Evolutionary conservation across 192 early-diverging fungal genomes (phyloP).

Genomic region (Coemansia furcata): DNA sequence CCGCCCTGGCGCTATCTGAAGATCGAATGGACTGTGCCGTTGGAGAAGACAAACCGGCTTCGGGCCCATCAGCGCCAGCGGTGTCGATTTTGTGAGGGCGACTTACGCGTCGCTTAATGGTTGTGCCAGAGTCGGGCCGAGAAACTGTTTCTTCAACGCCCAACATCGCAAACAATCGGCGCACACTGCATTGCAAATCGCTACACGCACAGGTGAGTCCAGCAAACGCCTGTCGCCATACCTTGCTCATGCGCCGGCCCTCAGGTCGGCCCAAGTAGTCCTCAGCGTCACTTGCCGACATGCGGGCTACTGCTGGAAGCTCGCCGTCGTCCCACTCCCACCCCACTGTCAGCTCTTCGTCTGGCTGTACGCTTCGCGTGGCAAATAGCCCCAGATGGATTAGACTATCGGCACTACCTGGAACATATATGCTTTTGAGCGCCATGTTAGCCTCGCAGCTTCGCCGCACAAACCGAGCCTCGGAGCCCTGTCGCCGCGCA

Average conservation of each 20-base stretch:
- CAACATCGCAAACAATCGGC: constrained; percentile 43
- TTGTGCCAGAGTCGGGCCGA: constrained; percentile 6
- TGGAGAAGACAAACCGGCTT: constrained; percentile 3
- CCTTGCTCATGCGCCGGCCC: constrained; percentile 52
- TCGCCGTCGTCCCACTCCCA: constrained; percentile 68
- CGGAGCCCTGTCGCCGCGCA: constrained; percentile 65
- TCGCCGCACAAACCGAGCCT: constrained; percentile 64
- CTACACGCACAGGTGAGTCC: constrained; percentile 42
- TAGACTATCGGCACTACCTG: constrained; percentile 44
- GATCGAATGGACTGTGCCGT: constrained; percentile 9
- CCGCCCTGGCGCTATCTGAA: constrained; percentile 25
- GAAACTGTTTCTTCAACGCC: constrained; percentile 34
- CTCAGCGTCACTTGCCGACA: constrained; percentile 31
- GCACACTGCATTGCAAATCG: constrained; percentile 31
- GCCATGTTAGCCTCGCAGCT: constrained; percentile 68
- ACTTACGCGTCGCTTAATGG: constrained; percentile 29
- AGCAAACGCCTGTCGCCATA: constrained; percentile 53
- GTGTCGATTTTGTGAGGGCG: constrained; percentile 10
- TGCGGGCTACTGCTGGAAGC: constrained; percentile 39
- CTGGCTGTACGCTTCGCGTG: constrained; percentile 54
- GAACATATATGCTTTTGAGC: constrained; percentile 59
- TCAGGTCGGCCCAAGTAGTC: constrained; percentile 47
- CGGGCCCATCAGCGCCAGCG: neutral
- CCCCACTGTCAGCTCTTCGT: constrained; percentile 67
- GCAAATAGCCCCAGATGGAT: constrained; percentile 71